Conservation (phyloP, 805 yeast genomes). For the Citeromyces matritensis region DNA sequence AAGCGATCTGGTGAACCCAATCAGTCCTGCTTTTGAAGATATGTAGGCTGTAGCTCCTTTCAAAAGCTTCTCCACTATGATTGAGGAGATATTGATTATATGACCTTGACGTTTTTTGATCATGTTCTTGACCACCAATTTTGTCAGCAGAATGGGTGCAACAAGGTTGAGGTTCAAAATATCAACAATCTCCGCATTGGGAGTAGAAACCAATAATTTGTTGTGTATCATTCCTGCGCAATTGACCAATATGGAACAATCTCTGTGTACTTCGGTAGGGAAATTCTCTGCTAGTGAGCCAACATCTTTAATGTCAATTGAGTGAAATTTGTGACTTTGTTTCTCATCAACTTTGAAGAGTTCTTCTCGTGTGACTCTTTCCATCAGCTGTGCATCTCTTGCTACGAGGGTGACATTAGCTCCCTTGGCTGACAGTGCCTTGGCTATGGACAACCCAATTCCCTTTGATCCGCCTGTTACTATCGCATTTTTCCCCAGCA, state of each 20-base stretch:
- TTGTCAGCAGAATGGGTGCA: conserved; percentile 47
- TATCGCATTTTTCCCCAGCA: conserved; percentile 19
- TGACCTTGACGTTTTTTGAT: conserved; percentile 11
- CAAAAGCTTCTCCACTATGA: conserved; percentile 27
- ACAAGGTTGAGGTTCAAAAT: conserved; percentile 41
- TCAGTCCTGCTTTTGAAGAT: conserved; percentile 57
- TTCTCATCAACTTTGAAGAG: conserved; percentile 2
- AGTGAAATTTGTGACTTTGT: conserved; percentile 6
- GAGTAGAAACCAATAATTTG: conserved; percentile 28
- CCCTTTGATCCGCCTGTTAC: conserved; percentile 65
- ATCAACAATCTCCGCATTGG: conserved; percentile 21
- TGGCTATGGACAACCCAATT: conserved; percentile 44
- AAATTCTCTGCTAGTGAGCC: conserved; percentile 1
- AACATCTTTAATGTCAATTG: conserved; percentile 7
- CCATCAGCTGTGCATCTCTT: conserved; percentile 23
- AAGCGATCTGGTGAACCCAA: conserved; percentile 42
- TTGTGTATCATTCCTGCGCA: conserved; percentile 57
- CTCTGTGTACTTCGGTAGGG: neutral
- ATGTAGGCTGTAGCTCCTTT: conserved; percentile 55
- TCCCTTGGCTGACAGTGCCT: conserved; percentile 31
- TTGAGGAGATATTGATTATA: conserved; percentile 55
- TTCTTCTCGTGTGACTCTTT: conserved; percentile 7
- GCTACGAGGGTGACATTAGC: conserved; percentile 35
- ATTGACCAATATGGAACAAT: conserved; percentile 35
- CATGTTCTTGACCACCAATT: conserved; percentile 35